Percentiles rank a stretch among this genome's conserved stretches.
These are phyloP conservation scores for Plasmopara muralis DNA, from an alignment of 352 stramenopile genomes.

Conservation along the genomic window DNA sequence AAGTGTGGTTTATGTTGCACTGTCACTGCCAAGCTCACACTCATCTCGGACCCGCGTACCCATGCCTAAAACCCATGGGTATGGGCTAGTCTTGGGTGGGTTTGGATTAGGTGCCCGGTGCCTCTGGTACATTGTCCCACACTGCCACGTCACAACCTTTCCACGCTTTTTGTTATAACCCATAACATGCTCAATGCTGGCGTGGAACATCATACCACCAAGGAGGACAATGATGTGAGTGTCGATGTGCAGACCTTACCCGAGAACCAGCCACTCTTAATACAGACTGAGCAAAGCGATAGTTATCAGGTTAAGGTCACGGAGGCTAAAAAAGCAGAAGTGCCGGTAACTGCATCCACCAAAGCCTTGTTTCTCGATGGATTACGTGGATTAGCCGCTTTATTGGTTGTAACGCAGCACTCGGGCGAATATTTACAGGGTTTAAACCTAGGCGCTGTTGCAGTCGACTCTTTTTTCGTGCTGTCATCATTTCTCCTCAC, in stretches of 20 bases:
- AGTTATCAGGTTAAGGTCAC: not conserved
- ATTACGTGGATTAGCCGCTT: slow-evolving; percentile 30
- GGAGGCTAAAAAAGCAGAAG: not conserved
- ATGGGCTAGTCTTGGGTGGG: too few species aligned
- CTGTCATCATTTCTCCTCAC: slow-evolving; percentile 40
- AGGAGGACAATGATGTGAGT: not conserved
- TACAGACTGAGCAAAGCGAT: not conserved
- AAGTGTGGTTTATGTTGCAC: too few species aligned
- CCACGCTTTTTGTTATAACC: not conserved
- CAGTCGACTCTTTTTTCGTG: slow-evolving; percentile 43
- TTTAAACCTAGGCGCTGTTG: slow-evolving; percentile 22
- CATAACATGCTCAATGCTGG: not conserved
- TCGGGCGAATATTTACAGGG: slow-evolving; percentile 25
- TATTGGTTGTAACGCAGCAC: slow-evolving; percentile 29
- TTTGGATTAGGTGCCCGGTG: too few species aligned
- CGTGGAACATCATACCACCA: not conserved
- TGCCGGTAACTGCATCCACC: slow-evolving; percentile 1
- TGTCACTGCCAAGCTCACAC: too few species aligned
- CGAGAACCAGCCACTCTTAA: not conserved
- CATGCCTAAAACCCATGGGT: too few species aligned
- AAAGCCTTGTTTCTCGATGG: slow-evolving; percentile 34
- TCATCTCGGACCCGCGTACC: too few species aligned
- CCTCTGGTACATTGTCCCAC: too few species aligned
- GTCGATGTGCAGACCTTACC: not conserved
- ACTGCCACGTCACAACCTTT: too few species aligned